Conservation (phyloP, 1,139 yeast genomes). For the Blastobotrys capitulatus region DNA sequence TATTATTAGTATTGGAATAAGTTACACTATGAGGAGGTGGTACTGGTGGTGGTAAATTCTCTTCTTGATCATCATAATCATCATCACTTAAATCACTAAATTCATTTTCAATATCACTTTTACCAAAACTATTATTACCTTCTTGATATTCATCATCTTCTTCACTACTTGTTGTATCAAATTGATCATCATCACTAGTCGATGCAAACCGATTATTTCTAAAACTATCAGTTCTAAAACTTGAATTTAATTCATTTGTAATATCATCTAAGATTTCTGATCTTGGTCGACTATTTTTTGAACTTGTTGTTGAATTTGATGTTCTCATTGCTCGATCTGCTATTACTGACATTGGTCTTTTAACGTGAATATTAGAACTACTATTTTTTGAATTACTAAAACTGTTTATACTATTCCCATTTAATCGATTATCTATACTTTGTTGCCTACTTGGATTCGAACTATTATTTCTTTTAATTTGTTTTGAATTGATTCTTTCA, state of each 20-base stretch:
- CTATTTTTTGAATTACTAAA: too few relatives aligned
- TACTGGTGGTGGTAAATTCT: constrained; percentile 23
- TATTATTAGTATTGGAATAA: not conserved
- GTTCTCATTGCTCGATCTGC: not conserved
- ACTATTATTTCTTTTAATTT: not conserved
- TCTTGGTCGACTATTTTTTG: constrained; percentile 5
- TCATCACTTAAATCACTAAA: not conserved
- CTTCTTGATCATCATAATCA: not conserved
- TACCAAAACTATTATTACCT: not conserved
- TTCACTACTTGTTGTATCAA: not conserved
- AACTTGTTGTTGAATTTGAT: not conserved
- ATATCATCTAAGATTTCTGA: constrained; percentile 12
- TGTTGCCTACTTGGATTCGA: not conserved
- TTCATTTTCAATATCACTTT: constrained; percentile 4
- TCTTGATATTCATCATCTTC: not conserved
- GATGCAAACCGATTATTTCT: not conserved
- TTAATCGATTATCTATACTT: not conserved
- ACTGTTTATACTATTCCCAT: too few relatives aligned
- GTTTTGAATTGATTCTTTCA: not conserved
- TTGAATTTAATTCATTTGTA: constrained; percentile 8
- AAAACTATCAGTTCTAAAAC: constrained; percentile 1
- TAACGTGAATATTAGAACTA: not conserved
- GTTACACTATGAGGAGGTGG: constrained; percentile 26
- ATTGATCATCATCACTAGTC: constrained; percentile 3
- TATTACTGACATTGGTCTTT: not conserved